Percentiles rank a stretch among this genome's conserved stretches.
Evolutionary conservation across 306 rosid genomes (phyloP).

Genomic region (Vigna angularis): DNA sequence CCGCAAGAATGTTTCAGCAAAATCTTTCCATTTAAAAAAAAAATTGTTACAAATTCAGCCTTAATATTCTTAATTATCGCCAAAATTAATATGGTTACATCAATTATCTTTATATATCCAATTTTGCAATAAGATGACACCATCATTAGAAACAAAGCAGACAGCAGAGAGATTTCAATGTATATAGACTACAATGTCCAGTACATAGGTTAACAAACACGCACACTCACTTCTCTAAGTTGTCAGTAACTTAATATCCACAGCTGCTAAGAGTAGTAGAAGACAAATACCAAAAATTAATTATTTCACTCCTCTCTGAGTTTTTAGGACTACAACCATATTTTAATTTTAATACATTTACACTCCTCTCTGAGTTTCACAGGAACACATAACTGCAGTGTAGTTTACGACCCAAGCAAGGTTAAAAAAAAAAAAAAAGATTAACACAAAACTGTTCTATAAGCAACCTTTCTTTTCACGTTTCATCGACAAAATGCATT

Average conservation of each 20-base stretch:
- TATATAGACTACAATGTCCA: constrained; percentile 14
- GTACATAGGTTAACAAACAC: constrained; percentile 3
- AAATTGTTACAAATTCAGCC: neutral
- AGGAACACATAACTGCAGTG: constrained; percentile 18
- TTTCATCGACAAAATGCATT: constrained; percentile 16
- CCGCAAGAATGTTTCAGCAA: constrained; percentile 3
- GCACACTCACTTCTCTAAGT: neutral
- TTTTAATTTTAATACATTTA: neutral
- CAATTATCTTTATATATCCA: neutral
- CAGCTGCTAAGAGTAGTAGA: neutral
- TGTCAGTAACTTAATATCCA: constrained; percentile 6
- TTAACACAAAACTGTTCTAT: neutral
- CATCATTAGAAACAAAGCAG: neutral
- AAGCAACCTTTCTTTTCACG: constrained; percentile 29
- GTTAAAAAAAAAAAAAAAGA: constrained; percentile 20
- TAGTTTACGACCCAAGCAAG: constrained; percentile 13
- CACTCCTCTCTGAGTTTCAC: neutral
- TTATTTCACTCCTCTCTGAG: no score
- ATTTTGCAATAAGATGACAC: constrained; percentile 6
- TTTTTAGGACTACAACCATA: neutral
- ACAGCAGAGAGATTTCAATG: neutral
- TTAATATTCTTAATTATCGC: neutral
- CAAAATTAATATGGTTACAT: neutral
- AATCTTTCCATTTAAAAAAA: neutral
- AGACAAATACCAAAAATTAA: constrained; percentile 13